A percentile compares a stretch with the other conserved stretches of the same genome.
These are phyloP conservation scores for Citrus glauca DNA, from an alignment of 345 rosid species.

Conservation along the genomic window DNA sequence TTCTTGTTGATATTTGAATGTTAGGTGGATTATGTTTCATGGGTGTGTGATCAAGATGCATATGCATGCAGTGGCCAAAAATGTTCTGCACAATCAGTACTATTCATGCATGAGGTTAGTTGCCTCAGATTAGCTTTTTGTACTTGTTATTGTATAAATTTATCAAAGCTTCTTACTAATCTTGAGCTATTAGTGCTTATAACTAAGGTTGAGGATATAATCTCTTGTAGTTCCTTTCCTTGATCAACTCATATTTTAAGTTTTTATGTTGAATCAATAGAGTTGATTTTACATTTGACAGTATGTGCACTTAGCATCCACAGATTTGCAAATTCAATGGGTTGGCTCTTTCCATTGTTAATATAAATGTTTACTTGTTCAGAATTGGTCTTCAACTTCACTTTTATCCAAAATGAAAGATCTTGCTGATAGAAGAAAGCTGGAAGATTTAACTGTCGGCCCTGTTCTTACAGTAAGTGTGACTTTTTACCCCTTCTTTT, in stretches of 20 bases:
- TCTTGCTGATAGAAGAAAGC: slow-evolving; percentile 83
- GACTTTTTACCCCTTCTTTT: not conserved
- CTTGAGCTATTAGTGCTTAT: not conserved
- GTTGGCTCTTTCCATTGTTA: not conserved
- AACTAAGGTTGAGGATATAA: not conserved
- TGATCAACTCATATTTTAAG: too few relatives aligned
- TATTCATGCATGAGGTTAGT: slow-evolving; percentile 93
- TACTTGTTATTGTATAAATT: not conserved
- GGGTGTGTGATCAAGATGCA: slow-evolving; percentile 99
- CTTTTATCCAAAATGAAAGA: slow-evolving; percentile 67
- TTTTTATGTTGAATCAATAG: not conserved
- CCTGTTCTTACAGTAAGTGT: slow-evolving; percentile 93
- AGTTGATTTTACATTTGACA: not conserved
- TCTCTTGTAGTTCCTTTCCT: not conserved
- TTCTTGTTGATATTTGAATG: slow-evolving; percentile 18
- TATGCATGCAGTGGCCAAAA: slow-evolving; percentile 99
- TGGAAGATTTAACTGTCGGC: slow-evolving; percentile 86
- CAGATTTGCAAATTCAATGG: not conserved
- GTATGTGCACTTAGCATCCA: too few relatives aligned
- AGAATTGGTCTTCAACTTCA: slow-evolving; percentile 79
- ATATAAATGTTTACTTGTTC: slow-evolving; percentile 12
- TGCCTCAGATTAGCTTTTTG: not conserved
- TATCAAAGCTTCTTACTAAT: not conserved
- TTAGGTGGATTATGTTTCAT: slow-evolving; percentile 91
- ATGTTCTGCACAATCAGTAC: slow-evolving; percentile 93